These are phyloP conservation scores for Leccinellum rugosiceps DNA, from an alignment of 768 basidiomycete genomes.

Conservation along the genomic window DNA sequence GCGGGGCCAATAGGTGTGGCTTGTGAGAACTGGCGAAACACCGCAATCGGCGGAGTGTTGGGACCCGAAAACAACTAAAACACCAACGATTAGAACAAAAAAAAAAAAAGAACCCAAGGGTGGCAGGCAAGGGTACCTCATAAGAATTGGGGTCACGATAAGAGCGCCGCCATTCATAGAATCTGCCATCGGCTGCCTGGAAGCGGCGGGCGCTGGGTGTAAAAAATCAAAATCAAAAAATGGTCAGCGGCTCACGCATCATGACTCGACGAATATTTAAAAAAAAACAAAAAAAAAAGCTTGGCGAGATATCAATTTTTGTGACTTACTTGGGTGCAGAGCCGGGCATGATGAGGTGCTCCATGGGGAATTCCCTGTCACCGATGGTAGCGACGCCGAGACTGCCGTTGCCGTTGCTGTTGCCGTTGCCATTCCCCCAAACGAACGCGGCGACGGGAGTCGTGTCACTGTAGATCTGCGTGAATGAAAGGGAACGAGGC, in stretches of 20 bases:
- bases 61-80: slow-evolving; percentile 47
- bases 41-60: slow-evolving; percentile 48
- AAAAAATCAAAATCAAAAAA: neutral
- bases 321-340: slow-evolving; percentile 44
- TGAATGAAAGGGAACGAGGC: neutral
- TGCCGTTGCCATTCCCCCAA: slow-evolving; percentile 34
- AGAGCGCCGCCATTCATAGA: slow-evolving; percentile 65
- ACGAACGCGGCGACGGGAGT: slow-evolving; percentile 52
- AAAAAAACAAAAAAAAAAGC: neutral
- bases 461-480: slow-evolving; percentile 40
- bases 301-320: neutral
- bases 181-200: slow-evolving; percentile 50
- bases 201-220: slow-evolving; percentile 56
- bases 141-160: slow-evolving; percentile 49
- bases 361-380: slow-evolving; percentile 55
- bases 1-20: slow-evolving; percentile 60
- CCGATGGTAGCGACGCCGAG: slow-evolving; percentile 51
- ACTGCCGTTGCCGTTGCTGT: slow-evolving; percentile 16
- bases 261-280: slow-evolving; percentile 6
- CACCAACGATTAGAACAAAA: slow-evolving; percentile 4
- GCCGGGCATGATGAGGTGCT: slow-evolving; percentile 55
- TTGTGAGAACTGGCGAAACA: slow-evolving; percentile 52
- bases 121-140: slow-evolving; percentile 44
- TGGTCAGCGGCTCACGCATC: slow-evolving; percentile 4
- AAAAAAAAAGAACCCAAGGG: neutral